phyloP scores from a whole-genome alignment of 768 basidiomycete genomes.

The Tylopilus intermedius region DNA sequence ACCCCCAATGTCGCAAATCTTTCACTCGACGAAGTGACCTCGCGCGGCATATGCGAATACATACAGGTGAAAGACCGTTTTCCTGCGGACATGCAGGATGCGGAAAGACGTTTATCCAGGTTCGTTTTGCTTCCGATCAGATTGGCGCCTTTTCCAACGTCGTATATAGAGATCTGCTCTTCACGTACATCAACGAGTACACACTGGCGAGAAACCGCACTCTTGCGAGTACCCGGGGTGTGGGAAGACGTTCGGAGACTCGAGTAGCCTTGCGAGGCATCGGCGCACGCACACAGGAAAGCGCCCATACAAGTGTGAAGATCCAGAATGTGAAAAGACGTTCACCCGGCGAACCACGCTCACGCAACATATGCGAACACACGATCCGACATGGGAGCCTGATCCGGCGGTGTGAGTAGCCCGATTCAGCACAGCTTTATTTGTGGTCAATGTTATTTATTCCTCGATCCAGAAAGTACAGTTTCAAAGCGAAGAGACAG shows the following conservation, averaged over 20 bases:
- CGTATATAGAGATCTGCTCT: slow-evolving; percentile 72
- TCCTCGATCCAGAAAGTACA: slow-evolving; percentile 54
- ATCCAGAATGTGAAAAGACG: slow-evolving; percentile 77
- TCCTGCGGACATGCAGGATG: slow-evolving; percentile 67
- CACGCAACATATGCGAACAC: slow-evolving; percentile 82
- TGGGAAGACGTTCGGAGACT: slow-evolving; percentile 84
- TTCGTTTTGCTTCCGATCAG: slow-evolving; percentile 28
- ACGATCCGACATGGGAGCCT: slow-evolving; percentile 81
- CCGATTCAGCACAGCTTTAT: slow-evolving; percentile 14
- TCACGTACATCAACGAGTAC: slow-evolving; percentile 83
- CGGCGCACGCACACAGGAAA: slow-evolving; percentile 85
- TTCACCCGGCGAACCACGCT: slow-evolving; percentile 83
- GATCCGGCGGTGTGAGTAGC: slow-evolving; percentile 71
- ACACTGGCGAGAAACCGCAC: slow-evolving; percentile 92
- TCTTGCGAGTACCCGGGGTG: slow-evolving; percentile 86
- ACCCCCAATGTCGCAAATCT: slow-evolving; percentile 70
- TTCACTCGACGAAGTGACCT: slow-evolving; percentile 84
- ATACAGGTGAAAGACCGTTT: slow-evolving; percentile 86
- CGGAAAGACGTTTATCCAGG: slow-evolving; percentile 91
- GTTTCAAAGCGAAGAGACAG: slow-evolving; percentile 68
- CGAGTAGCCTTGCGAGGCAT: slow-evolving; percentile 87
- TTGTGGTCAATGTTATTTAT: slow-evolving; percentile 13
- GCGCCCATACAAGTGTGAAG: slow-evolving; percentile 82
- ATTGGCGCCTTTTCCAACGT: slow-evolving; percentile 6
- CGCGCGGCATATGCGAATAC: slow-evolving; percentile 81